These are phyloP conservation scores for Euphorbia pulcherrima DNA, from an alignment of 345 rosid genomes.

Conservation along the genomic window DNA sequence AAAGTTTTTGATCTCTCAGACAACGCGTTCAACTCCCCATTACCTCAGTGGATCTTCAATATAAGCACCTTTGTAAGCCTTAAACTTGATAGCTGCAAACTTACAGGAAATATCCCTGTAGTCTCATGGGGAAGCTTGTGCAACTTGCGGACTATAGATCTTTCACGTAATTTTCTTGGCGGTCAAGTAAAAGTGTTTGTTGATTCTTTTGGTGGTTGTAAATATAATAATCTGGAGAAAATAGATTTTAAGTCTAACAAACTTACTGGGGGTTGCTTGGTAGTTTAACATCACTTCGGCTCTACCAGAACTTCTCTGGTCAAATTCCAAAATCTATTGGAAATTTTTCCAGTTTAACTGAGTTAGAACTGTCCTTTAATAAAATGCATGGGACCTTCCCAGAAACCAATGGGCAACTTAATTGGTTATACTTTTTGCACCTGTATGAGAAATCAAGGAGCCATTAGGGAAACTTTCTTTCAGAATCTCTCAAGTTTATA, in stretches of 20 bases:
- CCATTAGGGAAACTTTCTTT: constrained; percentile 13
- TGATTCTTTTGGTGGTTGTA: constrained; percentile 18
- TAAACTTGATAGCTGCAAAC: constrained; percentile 29
- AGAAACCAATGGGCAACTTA: constrained; percentile 11
- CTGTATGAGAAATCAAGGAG: constrained; percentile 14
- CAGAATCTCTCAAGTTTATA: constrained; percentile 8
- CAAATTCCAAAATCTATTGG: constrained; percentile 15
- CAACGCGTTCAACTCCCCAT: constrained; percentile 34
- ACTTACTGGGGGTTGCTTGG: not conserved
- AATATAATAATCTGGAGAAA: constrained; percentile 26
- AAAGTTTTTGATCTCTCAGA: constrained; percentile 45
- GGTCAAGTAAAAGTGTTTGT: constrained; percentile 35
- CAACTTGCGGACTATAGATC: constrained; percentile 33
- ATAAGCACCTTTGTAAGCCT: constrained; percentile 41
- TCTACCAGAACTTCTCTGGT: constrained; percentile 10
- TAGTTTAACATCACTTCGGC: not conserved
- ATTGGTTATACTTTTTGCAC: constrained; percentile 1
- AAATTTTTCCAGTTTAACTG: constrained; percentile 4
- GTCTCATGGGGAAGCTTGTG: constrained; percentile 38
- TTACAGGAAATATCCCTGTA: constrained; percentile 21
- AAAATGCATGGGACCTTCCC: constrained; percentile 17
- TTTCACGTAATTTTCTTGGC: constrained; percentile 37
- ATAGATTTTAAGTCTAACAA: constrained; percentile 16
- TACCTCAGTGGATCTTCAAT: constrained; percentile 47
- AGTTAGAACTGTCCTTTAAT: not conserved